These are phyloP conservation scores for Pythium dissimile DNA, from an alignment of 352 stramenopile species.

Conservation along the genomic window DNA sequence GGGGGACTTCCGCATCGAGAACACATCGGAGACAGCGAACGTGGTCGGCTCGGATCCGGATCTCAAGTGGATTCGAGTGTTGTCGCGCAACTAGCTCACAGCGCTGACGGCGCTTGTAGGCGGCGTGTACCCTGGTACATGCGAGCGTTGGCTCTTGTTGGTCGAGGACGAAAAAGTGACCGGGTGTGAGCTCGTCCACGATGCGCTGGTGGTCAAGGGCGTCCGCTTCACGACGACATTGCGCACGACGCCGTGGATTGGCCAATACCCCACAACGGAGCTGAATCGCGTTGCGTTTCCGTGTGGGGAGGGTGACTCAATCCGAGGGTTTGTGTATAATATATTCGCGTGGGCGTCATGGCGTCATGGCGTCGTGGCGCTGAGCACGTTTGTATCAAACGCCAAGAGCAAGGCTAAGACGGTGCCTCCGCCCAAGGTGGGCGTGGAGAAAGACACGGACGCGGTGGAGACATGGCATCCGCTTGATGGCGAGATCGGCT, in stretches of 20 bases:
- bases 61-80: conserved; percentile 11
- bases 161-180: background rate
- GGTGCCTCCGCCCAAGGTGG: too few relatives aligned
- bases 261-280: background rate
- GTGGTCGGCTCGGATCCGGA: background rate
- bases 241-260: conserved; percentile 11
- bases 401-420: too few relatives aligned
- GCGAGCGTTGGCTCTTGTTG: conserved; percentile 12
- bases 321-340: background rate
- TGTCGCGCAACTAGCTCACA: background rate
- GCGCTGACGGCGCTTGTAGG: background rate
- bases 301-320: background rate
- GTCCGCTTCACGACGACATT: conserved; percentile 7
- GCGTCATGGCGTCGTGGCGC: background rate
- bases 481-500: too few relatives aligned
- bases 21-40: background rate
- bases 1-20: background rate
- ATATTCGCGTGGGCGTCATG: background rate
- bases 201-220: background rate
- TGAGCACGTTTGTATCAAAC: too few relatives aligned
- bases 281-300: background rate
- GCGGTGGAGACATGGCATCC: too few relatives aligned
- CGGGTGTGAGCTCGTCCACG: background rate
- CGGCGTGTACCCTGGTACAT: background rate
- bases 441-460: too few relatives aligned